Evolutionary conservation across 2,329 filamentous ascomycete genomes (phyloP).

Genomic region (Mariannaea elegans): DNA sequence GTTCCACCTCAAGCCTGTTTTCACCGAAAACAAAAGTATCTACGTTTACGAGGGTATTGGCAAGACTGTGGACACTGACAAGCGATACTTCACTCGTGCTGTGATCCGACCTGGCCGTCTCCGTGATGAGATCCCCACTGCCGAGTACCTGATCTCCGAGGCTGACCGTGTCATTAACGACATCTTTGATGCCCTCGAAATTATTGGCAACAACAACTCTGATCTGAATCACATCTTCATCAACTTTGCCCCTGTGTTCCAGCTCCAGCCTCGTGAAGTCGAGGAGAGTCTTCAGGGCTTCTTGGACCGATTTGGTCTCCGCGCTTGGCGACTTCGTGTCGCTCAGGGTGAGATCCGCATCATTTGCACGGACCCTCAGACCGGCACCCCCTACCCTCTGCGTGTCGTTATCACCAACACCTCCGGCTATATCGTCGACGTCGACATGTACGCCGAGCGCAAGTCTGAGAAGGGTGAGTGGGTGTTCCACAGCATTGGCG

Average conservation of each 20-base stretch:
- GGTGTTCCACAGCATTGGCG: conserved; percentile 98
- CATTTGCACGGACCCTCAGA: conserved; percentile 90
- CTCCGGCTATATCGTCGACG: conserved; percentile 95
- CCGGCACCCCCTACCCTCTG: conserved; percentile 86
- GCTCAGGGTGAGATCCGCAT: conserved; percentile 98
- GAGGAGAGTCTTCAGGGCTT: conserved; percentile 94
- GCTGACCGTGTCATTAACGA: conserved; percentile 97
- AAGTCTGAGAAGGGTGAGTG: conserved; percentile 98
- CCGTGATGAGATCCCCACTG: conserved; percentile 97
- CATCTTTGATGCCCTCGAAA: conserved; percentile 96
- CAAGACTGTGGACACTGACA: conserved; percentile 94
- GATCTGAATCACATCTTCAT: conserved; percentile 99
- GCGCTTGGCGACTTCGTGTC: conserved; percentile 95
- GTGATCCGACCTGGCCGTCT: conserved; percentile 94
- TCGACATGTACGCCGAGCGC: conserved; percentile 96
- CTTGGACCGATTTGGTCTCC: conserved; percentile 93
- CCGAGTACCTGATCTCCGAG: conserved; percentile 97
- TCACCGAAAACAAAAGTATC: conserved; percentile 99
- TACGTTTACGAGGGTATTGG: conserved; percentile 98
- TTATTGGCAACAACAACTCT: conserved; percentile 98
- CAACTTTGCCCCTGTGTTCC: conserved; percentile 98
- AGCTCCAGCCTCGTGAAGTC: conserved; percentile 86
- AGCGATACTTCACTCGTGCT: conserved; percentile 97
- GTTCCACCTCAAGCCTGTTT: conserved; percentile 98
- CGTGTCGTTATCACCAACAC: conserved; percentile 98